phyloP scores from a whole-genome alignment of 345 rosid species.

The Raphanus sativus region DNA sequence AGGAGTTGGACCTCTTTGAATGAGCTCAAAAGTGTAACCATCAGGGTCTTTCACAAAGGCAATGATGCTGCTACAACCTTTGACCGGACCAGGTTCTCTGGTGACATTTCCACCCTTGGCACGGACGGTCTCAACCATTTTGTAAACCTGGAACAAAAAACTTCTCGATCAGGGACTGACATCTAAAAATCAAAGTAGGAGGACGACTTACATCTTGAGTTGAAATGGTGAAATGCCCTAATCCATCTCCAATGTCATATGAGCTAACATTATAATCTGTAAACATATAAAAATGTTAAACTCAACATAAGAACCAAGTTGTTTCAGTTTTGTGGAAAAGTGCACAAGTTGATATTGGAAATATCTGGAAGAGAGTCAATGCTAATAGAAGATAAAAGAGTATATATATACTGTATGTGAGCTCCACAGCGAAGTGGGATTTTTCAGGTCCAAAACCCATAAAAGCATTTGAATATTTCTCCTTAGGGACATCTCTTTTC shows the following conservation, averaged over 20 bases:
- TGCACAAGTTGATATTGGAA: neutral
- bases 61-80: slow-evolving; percentile 69
- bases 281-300: neutral
- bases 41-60: slow-evolving; percentile 99
- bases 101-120: slow-evolving; percentile 78
- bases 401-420: slow-evolving; percentile 66
- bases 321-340: neutral
- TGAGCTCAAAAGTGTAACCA: slow-evolving; percentile 79
- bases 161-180: neutral
- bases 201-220: slow-evolving; percentile 71
- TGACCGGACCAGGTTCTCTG: slow-evolving; percentile 91
- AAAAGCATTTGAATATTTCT: slow-evolving; percentile 91
- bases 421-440: slow-evolving; percentile 72
- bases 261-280: slow-evolving; percentile 83
- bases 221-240: slow-evolving; percentile 90
- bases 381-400: neutral
- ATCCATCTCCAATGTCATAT: slow-evolving; percentile 91
- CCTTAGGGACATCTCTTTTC: slow-evolving; percentile 84
- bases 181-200: neutral
- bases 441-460: slow-evolving; percentile 85
- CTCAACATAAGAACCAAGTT: neutral
- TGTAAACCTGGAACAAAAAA: slow-evolving; percentile 54
- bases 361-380: neutral
- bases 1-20: slow-evolving; percentile 84
- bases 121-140: slow-evolving; percentile 69